These are phyloP conservation scores for Drosera capensis DNA, from an alignment of 148 eudicot species.

Conservation along the genomic window DNA sequence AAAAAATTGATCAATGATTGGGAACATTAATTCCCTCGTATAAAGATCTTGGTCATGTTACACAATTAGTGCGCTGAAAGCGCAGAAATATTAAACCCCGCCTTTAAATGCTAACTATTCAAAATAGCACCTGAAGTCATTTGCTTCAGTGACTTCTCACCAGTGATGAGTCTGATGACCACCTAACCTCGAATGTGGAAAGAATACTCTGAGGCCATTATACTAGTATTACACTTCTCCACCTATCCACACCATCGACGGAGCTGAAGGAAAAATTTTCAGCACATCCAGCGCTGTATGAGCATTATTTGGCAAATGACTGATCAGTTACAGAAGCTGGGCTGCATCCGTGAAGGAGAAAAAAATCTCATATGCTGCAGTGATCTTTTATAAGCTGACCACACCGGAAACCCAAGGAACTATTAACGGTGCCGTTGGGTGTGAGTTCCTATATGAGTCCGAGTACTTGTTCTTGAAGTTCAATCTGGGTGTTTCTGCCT, in stretches of 20 bases:
- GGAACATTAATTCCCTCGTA: too few species aligned
- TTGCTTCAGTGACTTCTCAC: too few species aligned
- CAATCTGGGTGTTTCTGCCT: conserved; percentile 63
- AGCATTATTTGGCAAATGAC: too few species aligned
- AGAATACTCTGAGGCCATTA: neutral
- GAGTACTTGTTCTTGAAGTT: conserved; percentile 72
- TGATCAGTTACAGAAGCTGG: neutral
- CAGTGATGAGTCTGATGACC: too few species aligned
- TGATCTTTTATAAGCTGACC: conserved; percentile 17
- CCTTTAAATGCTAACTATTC: too few species aligned
- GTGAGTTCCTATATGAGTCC: conserved; percentile 52
- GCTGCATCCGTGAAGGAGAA: too few species aligned
- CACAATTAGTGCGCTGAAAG: too few species aligned
- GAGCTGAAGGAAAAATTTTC: neutral
- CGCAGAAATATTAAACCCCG: too few species aligned
- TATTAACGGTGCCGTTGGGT: conserved; percentile 54
- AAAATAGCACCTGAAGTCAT: too few species aligned
- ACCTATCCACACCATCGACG: too few species aligned
- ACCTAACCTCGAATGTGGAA: neutral
- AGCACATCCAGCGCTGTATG: neutral
- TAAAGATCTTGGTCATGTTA: too few species aligned
- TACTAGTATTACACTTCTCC: neutral
- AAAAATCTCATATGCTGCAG: neutral
- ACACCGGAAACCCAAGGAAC: conserved; percentile 96
- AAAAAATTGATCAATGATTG: too few species aligned